Evolutionary conservation across 768 basidiomycete species (phyloP).

Genomic region (Pleurotus cornucopiae): DNA sequence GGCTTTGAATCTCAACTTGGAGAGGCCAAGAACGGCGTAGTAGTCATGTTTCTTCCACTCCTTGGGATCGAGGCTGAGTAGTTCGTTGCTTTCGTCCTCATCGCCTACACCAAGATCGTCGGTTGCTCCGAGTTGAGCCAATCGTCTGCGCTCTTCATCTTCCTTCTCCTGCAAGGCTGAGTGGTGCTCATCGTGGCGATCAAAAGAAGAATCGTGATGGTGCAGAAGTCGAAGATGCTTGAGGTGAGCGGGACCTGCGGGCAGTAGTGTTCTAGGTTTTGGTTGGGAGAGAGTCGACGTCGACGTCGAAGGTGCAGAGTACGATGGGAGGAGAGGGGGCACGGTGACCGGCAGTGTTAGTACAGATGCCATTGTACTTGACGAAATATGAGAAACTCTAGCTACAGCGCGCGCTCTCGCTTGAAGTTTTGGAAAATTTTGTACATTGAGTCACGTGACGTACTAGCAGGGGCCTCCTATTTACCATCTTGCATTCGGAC

Average conservation of each 20-base stretch:
- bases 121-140: slow-evolving; percentile 50
- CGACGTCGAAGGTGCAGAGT: slow-evolving; percentile 34
- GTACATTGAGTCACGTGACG: too few relatives aligned
- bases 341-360: slow-evolving; percentile 25
- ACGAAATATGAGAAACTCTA: too few relatives aligned
- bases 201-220: slow-evolving; percentile 76
- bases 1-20: slow-evolving; percentile 82
- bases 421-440: too few relatives aligned
- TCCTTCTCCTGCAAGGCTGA: slow-evolving; percentile 28
- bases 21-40: slow-evolving; percentile 94
- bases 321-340: slow-evolving; percentile 34
- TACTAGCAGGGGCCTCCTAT: too few relatives aligned
- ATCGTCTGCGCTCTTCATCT: slow-evolving; percentile 47
- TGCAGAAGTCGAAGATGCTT: slow-evolving; percentile 74
- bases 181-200: slow-evolving; percentile 71
- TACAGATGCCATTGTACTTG: slow-evolving; percentile 20
- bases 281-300: slow-evolving; percentile 28
- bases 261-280: slow-evolving; percentile 54
- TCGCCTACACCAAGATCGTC: slow-evolving; percentile 93
- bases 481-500: too few relatives aligned
- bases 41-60: slow-evolving; percentile 99
- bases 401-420: too few relatives aligned
- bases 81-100: slow-evolving; percentile 72
- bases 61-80: slow-evolving; percentile 84
- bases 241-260: slow-evolving; percentile 86